Percentiles rank a stretch among this genome's conserved stretches.
phyloP scores from a whole-genome alignment of 108 stramenopile species.

The Cyclotella kingstonii region DNA sequence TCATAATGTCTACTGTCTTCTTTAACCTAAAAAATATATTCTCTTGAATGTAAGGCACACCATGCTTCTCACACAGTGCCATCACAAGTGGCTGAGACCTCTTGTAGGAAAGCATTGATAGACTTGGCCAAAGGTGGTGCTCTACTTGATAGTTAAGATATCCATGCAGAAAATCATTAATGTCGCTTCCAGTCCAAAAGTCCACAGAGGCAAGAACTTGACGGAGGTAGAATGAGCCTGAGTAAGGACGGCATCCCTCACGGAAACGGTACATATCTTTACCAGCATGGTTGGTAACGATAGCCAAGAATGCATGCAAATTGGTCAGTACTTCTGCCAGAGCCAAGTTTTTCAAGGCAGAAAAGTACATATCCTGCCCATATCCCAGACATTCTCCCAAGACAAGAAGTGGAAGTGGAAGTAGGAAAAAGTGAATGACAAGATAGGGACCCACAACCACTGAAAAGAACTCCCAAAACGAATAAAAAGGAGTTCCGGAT shows the following conservation, averaged over 20 bases:
- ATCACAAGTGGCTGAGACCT: slow-evolving; percentile 69
- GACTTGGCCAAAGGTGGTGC: slow-evolving; percentile 88
- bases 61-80: slow-evolving; percentile 77
- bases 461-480: slow-evolving; percentile 58
- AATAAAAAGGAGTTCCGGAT: slow-evolving; percentile 56
- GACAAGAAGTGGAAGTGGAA: slow-evolving; percentile 58
- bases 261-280: slow-evolving; percentile 90
- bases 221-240: slow-evolving; percentile 84
- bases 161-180: slow-evolving; percentile 84
- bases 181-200: slow-evolving; percentile 73
- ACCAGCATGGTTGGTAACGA: slow-evolving; percentile 91
- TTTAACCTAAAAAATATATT: slow-evolving; percentile 73
- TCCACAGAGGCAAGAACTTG: slow-evolving; percentile 86
- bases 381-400: slow-evolving; percentile 51
- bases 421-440: slow-evolving; percentile 70
- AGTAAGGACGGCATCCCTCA: slow-evolving; percentile 77
- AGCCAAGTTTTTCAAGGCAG: slow-evolving; percentile 78
- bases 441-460: slow-evolving; percentile 73
- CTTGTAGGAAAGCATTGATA: slow-evolving; percentile 87
- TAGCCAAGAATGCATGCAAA: slow-evolving; percentile 77
- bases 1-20: slow-evolving; percentile 87
- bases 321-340: slow-evolving; percentile 86
- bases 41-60: slow-evolving; percentile 88
- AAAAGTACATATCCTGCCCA: slow-evolving; percentile 49
- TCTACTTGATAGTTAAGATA: slow-evolving; percentile 92